These are phyloP conservation scores for Rhizoclosmatium globosum DNA, from an alignment of 192 early-diverging fungal species.

Conservation along the genomic window DNA sequence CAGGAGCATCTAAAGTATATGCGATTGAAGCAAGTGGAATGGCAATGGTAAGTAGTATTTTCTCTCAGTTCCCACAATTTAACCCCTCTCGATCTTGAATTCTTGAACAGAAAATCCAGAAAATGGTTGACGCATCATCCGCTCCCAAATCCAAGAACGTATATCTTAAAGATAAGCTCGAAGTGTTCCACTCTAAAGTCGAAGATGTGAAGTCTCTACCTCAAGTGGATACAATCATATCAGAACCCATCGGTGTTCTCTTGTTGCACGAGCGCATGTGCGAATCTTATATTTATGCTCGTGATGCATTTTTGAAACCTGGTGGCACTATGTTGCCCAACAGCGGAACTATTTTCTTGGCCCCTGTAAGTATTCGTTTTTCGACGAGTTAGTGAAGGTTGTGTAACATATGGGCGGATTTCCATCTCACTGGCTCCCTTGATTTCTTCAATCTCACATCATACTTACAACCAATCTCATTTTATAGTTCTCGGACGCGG, in stretches of 20 bases:
- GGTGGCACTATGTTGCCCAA: slow-evolving; percentile 93
- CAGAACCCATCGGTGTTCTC: slow-evolving; percentile 97
- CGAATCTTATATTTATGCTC: slow-evolving; percentile 84
- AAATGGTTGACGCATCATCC: slow-evolving; percentile 66
- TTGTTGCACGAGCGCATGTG: slow-evolving; percentile 98
- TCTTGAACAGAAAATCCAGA: slow-evolving; percentile 74
- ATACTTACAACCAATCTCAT: neutral
- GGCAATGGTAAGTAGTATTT: slow-evolving; percentile 61
- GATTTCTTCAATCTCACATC: neutral
- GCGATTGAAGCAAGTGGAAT: slow-evolving; percentile 96
- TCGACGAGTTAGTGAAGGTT: slow-evolving; percentile 63
- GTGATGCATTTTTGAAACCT: slow-evolving; percentile 92
- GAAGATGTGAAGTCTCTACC: slow-evolving; percentile 78
- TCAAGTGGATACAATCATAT: slow-evolving; percentile 92
- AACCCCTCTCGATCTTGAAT: neutral
- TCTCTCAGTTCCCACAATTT: too few species aligned
- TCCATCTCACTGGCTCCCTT: neutral
- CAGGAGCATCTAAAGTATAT: slow-evolving; percentile 92
- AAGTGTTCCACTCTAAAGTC: slow-evolving; percentile 88
- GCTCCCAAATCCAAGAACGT: slow-evolving; percentile 62
- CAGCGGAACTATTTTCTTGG: slow-evolving; percentile 87
- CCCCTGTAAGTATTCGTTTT: slow-evolving; percentile 62
- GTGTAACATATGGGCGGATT: neutral
- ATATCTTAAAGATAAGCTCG: slow-evolving; percentile 80
- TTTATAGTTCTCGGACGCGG: slow-evolving; percentile 58